phyloP scores from a whole-genome alignment of 2,329 filamentous ascomycete genomes.

The Diaporthe velutina region DNA sequence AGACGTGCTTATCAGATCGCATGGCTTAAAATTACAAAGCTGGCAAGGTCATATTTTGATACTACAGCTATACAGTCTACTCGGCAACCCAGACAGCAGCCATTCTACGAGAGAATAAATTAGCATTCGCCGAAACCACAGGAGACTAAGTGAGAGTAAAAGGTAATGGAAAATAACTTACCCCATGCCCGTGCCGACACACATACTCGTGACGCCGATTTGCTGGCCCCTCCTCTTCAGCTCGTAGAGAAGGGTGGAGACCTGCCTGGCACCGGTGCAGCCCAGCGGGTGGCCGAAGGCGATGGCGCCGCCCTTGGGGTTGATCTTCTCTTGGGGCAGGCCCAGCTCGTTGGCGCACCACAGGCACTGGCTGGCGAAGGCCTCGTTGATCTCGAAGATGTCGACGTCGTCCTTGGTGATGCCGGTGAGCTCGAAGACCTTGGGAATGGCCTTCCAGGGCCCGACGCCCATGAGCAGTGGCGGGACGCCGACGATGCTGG shows the following conservation, averaged over 20 bases:
- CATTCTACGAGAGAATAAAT: slow-evolving; percentile 64
- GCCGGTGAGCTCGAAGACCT: slow-evolving; percentile 88
- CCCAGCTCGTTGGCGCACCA: slow-evolving; percentile 93
- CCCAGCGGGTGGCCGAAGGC: slow-evolving; percentile 96
- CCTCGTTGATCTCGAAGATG: slow-evolving; percentile 99
- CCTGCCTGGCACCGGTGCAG: slow-evolving; percentile 93
- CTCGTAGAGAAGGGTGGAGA: slow-evolving; percentile 92
- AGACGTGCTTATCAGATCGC: background rate
- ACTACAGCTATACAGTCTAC: slow-evolving; percentile 59
- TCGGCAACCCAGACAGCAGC: slow-evolving; percentile 96
- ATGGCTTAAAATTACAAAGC: background rate
- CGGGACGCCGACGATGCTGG: slow-evolving; percentile 88
- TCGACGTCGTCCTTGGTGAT: slow-evolving; percentile 92
- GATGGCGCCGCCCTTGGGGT: slow-evolving; percentile 97
- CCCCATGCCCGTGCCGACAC: slow-evolving; percentile 95
- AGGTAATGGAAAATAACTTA: slow-evolving; percentile 13
- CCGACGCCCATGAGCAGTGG: slow-evolving; percentile 97
- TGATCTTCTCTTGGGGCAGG: slow-evolving; percentile 87
- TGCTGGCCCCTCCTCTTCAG: slow-evolving; percentile 85
- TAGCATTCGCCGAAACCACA: background rate
- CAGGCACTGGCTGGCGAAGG: slow-evolving; percentile 94
- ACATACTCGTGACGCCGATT: slow-evolving; percentile 96
- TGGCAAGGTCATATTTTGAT: slow-evolving; percentile 3
- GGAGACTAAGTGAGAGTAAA: background rate
- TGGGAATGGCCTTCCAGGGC: slow-evolving; percentile 95